Evolutionary conservation across 768 basidiomycete species (phyloP).

Genomic region (Mycena polygramma): DNA sequence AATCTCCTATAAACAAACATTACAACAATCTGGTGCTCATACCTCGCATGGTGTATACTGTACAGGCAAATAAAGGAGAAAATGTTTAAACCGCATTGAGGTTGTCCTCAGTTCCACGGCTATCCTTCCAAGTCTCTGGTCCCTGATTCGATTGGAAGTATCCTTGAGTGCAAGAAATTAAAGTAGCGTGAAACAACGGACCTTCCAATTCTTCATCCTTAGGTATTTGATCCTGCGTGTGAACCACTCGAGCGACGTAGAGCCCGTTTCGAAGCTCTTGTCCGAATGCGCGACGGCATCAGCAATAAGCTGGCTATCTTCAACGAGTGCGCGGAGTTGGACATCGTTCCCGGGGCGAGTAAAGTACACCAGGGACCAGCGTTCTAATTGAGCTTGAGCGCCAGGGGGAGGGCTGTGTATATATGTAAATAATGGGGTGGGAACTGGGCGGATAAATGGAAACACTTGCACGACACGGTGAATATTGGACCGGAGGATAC

Average conservation of each 20-base stretch:
- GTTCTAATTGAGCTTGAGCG: constrained; percentile 61
- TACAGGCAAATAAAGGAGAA: no score
- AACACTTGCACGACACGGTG: constrained; percentile 26
- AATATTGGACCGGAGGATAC: constrained; percentile 72
- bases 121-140: constrained; percentile 61
- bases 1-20: no score
- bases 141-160: constrained; percentile 54
- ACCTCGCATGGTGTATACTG: no score
- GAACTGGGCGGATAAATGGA: constrained; percentile 22
- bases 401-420: constrained; percentile 69
- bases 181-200: constrained; percentile 31
- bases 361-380: constrained; percentile 81
- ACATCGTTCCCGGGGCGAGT: constrained; percentile 70
- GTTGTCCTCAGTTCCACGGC: constrained; percentile 57
- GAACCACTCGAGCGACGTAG: constrained; percentile 60
- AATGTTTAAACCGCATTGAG: constrained; percentile 4
- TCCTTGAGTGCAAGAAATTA: neutral
- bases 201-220: constrained; percentile 58
- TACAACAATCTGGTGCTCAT: no score
- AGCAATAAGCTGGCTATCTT: constrained; percentile 65
- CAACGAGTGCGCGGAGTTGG: constrained; percentile 62
- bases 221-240: constrained; percentile 59
- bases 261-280: constrained; percentile 51
- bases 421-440: constrained; percentile 6
- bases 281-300: constrained; percentile 54